phyloP scores from a whole-genome alignment of 805 yeast genomes.

The Lipomyces starkeyi region DNA sequence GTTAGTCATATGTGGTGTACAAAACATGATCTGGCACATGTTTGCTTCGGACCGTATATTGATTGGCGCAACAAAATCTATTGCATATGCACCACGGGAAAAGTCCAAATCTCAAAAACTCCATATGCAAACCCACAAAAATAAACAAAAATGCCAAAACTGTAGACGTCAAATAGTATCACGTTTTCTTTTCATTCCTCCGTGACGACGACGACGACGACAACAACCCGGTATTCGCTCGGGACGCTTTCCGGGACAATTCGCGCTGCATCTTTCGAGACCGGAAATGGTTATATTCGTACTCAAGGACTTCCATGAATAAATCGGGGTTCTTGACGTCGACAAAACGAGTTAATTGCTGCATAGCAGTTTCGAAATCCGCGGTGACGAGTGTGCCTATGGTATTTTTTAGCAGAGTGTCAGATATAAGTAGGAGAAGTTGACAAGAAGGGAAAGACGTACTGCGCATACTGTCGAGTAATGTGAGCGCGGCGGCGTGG shows the following conservation, averaged over 20 bases:
- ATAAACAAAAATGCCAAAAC: not conserved
- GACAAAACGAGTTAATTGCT: conserved; percentile 15
- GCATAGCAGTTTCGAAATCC: conserved; percentile 33
- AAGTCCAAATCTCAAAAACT: not conserved
- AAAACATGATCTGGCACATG: not conserved
- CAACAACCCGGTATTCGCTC: not conserved
- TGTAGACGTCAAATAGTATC: not conserved
- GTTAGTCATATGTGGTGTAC: not conserved
- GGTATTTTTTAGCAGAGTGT: not conserved
- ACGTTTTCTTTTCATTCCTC: not conserved
- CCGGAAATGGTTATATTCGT: conserved; percentile 17
- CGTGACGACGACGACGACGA: not conserved
- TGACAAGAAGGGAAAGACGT: not conserved
- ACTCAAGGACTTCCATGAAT: conserved; percentile 29
- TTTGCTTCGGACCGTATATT: not conserved
- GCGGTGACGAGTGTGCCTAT: conserved; percentile 3
- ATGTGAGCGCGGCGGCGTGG: conserved; percentile 36
- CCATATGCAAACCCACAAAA: not conserved
- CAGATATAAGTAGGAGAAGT: not conserved
- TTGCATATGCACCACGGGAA: not conserved
- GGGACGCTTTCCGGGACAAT: not conserved
- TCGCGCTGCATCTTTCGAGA: not conserved
- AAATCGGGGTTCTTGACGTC: conserved; percentile 25
- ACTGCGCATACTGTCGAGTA: conserved; percentile 23
- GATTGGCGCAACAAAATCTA: not conserved